Evolutionary conservation across 768 basidiomycete genomes (phyloP).

Genomic region (Chiua virens): DNA sequence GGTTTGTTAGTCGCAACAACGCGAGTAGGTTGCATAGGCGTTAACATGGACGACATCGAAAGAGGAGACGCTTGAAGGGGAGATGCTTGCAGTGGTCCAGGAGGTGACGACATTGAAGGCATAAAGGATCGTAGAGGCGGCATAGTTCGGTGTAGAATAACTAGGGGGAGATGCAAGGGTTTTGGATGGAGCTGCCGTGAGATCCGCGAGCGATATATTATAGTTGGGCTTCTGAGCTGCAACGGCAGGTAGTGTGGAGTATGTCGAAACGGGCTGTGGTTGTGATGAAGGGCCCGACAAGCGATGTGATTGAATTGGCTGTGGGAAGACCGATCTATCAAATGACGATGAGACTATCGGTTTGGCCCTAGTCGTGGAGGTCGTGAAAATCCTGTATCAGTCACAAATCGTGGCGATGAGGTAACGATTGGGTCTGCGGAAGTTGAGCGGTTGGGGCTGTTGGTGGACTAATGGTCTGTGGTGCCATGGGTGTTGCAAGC

Average conservation of each 20-base stretch:
- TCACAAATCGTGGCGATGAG: slow-evolving; percentile 36
- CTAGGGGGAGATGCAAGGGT: slow-evolving; percentile 10
- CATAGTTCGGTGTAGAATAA: slow-evolving; percentile 16
- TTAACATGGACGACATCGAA: slow-evolving; percentile 53
- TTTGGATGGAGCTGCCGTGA: slow-evolving; percentile 21
- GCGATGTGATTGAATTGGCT: slow-evolving; percentile 19
- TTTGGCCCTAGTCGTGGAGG: slow-evolving; percentile 43
- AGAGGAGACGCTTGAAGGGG: slow-evolving; percentile 30
- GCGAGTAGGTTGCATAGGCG: slow-evolving; percentile 57
- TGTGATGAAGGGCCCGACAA: slow-evolving; percentile 23
- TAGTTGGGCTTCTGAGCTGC: slow-evolving; percentile 53
- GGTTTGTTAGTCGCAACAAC: slow-evolving; percentile 41
- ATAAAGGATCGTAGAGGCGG: slow-evolving; percentile 17
- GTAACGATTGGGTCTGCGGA: slow-evolving; percentile 36
- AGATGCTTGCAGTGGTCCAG: slow-evolving; percentile 27
- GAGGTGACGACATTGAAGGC: slow-evolving; percentile 28
- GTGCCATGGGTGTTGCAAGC: slow-evolving; percentile 10
- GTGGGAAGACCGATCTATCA: slow-evolving; percentile 31
- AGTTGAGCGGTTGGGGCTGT: slow-evolving; percentile 5
- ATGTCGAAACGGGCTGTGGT: slow-evolving; percentile 12
- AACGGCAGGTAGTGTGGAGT: slow-evolving; percentile 5
- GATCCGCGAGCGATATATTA: slow-evolving; percentile 46
- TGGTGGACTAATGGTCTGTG: slow-evolving; percentile 16
- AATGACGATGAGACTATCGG: slow-evolving; percentile 37
- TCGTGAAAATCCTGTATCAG: slow-evolving; percentile 32